Conservation (phyloP, 805 yeast species). For the Candida oleophila region DNA sequence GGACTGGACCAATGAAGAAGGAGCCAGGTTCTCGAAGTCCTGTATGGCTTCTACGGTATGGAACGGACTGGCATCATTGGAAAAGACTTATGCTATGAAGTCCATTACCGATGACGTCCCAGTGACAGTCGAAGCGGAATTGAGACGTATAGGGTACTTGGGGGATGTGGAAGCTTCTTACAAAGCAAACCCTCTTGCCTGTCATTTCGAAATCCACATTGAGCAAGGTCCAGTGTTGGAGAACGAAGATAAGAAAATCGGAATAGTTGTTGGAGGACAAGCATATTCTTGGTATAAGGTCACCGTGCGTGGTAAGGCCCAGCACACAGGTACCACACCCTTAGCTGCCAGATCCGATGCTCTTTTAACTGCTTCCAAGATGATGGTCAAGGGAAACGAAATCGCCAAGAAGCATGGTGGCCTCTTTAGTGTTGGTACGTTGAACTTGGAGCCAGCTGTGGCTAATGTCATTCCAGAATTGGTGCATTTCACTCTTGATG, state of each 20-base stretch:
- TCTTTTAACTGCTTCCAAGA: conserved; percentile 53
- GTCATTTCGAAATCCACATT: conserved; percentile 73
- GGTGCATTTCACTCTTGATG: conserved; percentile 60
- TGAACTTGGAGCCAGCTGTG: conserved; percentile 57
- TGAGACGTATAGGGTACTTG: conserved; percentile 60
- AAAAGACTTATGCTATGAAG: conserved; percentile 49
- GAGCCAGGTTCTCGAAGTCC: conserved; percentile 72
- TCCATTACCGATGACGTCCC: conserved; percentile 52
- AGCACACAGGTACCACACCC: conserved; percentile 77
- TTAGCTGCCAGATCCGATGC: conserved; percentile 61
- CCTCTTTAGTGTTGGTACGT: conserved; percentile 56
- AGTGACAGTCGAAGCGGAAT: conserved; percentile 52
- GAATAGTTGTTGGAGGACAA: conserved; percentile 67
- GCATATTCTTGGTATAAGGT: conserved; percentile 63
- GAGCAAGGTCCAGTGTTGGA: conserved; percentile 78
- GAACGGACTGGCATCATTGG: conserved; percentile 51
- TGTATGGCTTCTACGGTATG: conserved; percentile 68
- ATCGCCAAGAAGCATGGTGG: conserved; percentile 54
- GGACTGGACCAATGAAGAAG: conserved; percentile 78
- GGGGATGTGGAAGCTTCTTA: conserved; percentile 52
- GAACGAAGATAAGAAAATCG: conserved; percentile 52
- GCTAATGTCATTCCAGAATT: conserved; percentile 68
- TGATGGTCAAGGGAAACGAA: conserved; percentile 56
- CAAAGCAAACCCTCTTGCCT: conserved; percentile 53
- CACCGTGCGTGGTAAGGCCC: conserved; percentile 59